Conservation (phyloP, 1,284 basidiomycete species). For the Rhizoctonia solani region DNA sequence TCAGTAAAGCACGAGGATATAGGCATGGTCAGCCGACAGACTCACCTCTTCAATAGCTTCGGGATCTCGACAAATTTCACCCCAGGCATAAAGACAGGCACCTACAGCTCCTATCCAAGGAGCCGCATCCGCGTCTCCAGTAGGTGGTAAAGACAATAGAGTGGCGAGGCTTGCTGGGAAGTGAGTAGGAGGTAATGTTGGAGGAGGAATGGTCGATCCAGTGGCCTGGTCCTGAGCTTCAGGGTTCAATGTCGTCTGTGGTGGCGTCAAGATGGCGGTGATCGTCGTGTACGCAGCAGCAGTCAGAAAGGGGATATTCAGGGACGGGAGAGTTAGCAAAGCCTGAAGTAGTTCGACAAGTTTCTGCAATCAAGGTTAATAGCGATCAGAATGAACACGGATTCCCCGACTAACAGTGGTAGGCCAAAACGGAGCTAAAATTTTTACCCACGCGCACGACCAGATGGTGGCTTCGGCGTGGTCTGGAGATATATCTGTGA, state of each 20-base stretch:
- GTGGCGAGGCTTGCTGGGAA: constrained; percentile 44
- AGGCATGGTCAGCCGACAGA: no score
- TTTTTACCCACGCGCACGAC: constrained; percentile 69
- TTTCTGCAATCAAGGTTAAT: constrained; percentile 53
- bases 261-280: constrained; percentile 66
- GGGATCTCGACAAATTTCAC: not conserved
- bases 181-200: constrained; percentile 37
- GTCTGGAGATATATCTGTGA: constrained; percentile 45
- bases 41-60: constrained; percentile 25
- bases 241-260: constrained; percentile 37
- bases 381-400: constrained; percentile 8
- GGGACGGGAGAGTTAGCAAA: constrained; percentile 76
- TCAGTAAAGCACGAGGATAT: no score
- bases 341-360: constrained; percentile 68
- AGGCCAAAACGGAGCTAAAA: constrained; percentile 63
- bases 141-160: constrained; percentile 16
- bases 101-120: constrained; percentile 27
- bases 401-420: constrained; percentile 55
- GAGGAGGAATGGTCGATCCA: constrained; percentile 43
- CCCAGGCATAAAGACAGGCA: constrained; percentile 20
- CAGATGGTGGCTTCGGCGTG: constrained; percentile 79
- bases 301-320: constrained; percentile 84
- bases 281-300: constrained; percentile 81
- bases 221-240: constrained; percentile 40
- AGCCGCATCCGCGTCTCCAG: constrained; percentile 17